Conservation (phyloP, 2,329 filamentous ascomycete species). For the Tolypocladium nubicola region DNA sequence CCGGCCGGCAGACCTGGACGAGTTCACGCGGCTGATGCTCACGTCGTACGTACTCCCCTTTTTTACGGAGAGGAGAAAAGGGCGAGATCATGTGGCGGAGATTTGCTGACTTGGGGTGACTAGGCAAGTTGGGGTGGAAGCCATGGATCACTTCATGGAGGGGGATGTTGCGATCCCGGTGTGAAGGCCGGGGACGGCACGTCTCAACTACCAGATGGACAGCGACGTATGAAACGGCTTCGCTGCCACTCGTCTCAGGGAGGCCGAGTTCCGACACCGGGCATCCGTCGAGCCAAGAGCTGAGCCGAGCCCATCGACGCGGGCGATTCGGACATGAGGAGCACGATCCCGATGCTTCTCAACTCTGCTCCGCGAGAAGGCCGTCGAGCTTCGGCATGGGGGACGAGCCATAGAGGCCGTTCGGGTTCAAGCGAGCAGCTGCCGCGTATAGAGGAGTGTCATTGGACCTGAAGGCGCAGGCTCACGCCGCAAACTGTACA, state of each 20-base stretch:
- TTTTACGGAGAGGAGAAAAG: not conserved
- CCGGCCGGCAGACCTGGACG: conserved; percentile 25
- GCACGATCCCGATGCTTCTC: not conserved
- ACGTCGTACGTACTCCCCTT: conserved; percentile 20
- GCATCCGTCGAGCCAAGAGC: not conserved
- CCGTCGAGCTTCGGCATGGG: not conserved
- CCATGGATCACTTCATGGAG: conserved; percentile 24
- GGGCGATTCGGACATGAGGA: not conserved
- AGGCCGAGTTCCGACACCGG: not conserved
- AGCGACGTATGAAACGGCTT: not conserved
- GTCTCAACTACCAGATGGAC: not conserved
- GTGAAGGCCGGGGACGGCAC: not conserved
- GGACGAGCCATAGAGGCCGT: not conserved
- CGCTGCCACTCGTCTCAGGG: not conserved
- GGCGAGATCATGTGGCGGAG: not conserved
- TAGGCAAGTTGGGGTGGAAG: conserved; percentile 24
- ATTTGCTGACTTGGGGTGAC: not conserved
- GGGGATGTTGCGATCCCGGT: conserved; percentile 13
- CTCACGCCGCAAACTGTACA: not conserved
- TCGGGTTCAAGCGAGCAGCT: not conserved
- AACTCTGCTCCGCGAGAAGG: not conserved
- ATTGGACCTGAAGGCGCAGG: not conserved
- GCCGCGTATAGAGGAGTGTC: not conserved
- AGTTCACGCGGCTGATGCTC: conserved; percentile 27
- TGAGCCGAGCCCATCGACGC: not conserved